Base-by-base conservation (phyloP, 1,139 yeast genomes). In the Yamadazyma trypodendri region DNA sequence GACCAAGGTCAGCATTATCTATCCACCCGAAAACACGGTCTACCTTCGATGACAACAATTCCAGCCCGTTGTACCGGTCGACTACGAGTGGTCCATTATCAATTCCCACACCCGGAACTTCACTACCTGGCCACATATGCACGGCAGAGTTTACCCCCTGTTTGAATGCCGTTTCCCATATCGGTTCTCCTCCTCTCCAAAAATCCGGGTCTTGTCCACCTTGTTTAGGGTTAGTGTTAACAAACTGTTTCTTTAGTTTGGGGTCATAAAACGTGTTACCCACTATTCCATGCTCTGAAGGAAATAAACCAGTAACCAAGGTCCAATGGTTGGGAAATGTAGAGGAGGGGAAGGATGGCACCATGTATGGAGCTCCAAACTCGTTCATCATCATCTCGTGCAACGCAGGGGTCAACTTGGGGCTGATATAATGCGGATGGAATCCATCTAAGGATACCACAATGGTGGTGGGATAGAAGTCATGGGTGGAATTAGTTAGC, bases 61-160 rank as follows among this genome's bases (percentile, higher is more conserved):
- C 95, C 2, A 79, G 61, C 2, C 78, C 80, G 51, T 87, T 81
- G 60, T 73, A 89, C 41, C 63, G 61, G 50, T 84, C 92, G 25
- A 79, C 77, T 36, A 68, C 72, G 40, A 65, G 48, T 3, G 84
- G 84, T n/a, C 65, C 69, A 44, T 60, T 65, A 40, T 54, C 56
- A 24, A 61, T 63, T 6, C 71, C 72, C 2, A 65, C 48, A 3
- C 78, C 68, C 37, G 70, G 73, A 3, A 83, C 94, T 51, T 87
- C 95, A 43, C 89, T 81, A 1, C 96, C 96, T 0, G 97, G 96
- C 95, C 95, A 89, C 96, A 89, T 88, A 57, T 89, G 96, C n/a
- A 87, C 82, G 0, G 94, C 95, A 2, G 84, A 66, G 11, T 67
- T 67, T 4, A 85, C 74, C 1, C 80, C 82, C 43, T 84, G 85